A percentile compares a stretch with the other conserved stretches of the same genome.
Evolutionary conservation across 371 early-diverging fungal species (phyloP).

Genomic region (Entomophthora muscae): DNA sequence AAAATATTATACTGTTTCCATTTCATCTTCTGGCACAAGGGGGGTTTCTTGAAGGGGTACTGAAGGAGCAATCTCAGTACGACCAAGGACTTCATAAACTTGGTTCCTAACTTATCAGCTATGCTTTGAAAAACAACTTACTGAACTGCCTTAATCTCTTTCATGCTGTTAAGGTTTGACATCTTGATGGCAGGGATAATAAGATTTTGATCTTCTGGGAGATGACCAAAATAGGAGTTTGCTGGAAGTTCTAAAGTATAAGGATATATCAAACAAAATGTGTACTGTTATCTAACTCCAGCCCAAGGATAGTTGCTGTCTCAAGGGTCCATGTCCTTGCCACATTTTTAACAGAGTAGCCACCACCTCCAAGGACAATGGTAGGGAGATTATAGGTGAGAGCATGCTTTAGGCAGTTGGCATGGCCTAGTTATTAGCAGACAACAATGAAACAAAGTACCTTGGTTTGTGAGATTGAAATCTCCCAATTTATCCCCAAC

Average conservation of each 20-base stretch:
- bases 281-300: not conserved
- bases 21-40: not conserved
- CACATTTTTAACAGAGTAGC: constrained; percentile 87
- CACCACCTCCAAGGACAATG: constrained; percentile 85
- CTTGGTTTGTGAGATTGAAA: constrained; percentile 78
- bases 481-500: constrained; percentile 94
- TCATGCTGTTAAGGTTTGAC: not conserved
- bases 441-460: not conserved
- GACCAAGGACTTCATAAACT: not conserved
- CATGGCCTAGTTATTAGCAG: constrained; percentile 31
- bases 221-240: not conserved
- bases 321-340: constrained; percentile 22
- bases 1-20: too few relatives aligned
- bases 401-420: constrained; percentile 66
- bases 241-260: not conserved
- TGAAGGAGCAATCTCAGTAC: not conserved
- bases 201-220: not conserved
- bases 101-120: not conserved
- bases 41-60: not conserved
- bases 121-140: not conserved
- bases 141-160: not conserved
- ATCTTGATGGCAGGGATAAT: not conserved
- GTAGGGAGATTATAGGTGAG: constrained; percentile 64
- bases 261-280: not conserved
- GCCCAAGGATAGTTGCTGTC: not conserved